Percentiles rank a stretch among this genome's conserved stretches.
These are phyloP conservation scores for Narthecium ossifragum DNA, from an alignment of 106 monocot species.

Conservation along the genomic window DNA sequence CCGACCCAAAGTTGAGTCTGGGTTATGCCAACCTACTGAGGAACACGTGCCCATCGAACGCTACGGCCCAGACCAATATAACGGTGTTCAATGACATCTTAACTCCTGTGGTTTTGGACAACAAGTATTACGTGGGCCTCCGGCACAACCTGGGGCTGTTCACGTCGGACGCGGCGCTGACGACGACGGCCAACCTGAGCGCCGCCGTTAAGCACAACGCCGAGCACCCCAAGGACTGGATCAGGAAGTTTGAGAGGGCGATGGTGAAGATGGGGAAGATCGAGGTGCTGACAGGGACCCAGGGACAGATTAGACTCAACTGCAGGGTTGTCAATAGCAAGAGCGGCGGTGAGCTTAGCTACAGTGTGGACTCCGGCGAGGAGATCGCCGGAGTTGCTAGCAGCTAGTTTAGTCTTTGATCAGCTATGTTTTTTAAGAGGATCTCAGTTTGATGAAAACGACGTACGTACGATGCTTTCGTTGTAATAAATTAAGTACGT, in stretches of 20 bases:
- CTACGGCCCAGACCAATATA: neutral
- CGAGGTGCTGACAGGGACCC: neutral
- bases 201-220: neutral
- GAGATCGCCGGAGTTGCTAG: too few species aligned
- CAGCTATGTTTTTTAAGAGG: too few species aligned
- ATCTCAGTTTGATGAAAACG: too few species aligned
- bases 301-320: slow-evolving; percentile 6
- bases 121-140: neutral
- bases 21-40: neutral
- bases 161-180: slow-evolving; percentile 1
- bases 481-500: too few species aligned
- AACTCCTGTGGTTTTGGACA: neutral
- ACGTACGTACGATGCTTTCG: too few species aligned
- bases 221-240: neutral
- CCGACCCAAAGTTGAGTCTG: neutral
- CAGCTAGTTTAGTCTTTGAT: too few species aligned
- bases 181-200: neutral
- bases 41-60: neutral
- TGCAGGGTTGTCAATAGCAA: slow-evolving; percentile 1
- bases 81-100: neutral
- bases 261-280: slow-evolving; percentile 9
- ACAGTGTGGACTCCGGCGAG: too few species aligned
- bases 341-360: too few species aligned
- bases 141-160: neutral
- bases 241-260: neutral